These are phyloP conservation scores for Cucurbita maxima DNA, from an alignment of 306 rosid species.

Conservation along the genomic window DNA sequence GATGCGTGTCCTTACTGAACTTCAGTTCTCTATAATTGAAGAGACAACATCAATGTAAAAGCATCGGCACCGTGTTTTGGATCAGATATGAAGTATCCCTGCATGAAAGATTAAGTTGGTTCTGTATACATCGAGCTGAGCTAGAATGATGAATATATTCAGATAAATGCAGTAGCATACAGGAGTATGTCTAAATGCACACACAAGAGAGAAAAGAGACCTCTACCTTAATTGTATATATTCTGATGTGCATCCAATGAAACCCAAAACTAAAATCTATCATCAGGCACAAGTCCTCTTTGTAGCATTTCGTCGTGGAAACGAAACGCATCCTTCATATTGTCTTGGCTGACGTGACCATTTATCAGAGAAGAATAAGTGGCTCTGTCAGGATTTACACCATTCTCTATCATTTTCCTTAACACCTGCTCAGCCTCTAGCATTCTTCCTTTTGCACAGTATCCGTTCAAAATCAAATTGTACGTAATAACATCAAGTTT, in stretches of 20 bases:
- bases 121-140: background rate
- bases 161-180: background rate
- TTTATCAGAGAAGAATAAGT: constrained; percentile 66
- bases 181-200: background rate
- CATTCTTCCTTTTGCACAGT: constrained; percentile 62
- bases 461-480: constrained; percentile 56
- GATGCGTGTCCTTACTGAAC: too few relatives aligned
- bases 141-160: background rate
- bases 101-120: background rate
- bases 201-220: background rate
- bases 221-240: constrained; percentile 13
- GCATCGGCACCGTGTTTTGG: background rate
- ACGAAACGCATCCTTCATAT: constrained; percentile 70
- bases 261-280: constrained; percentile 33
- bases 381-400: constrained; percentile 59
- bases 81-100: background rate
- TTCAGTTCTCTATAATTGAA: too few relatives aligned
- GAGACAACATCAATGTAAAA: background rate
- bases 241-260: constrained; percentile 3
- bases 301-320: constrained; percentile 88
- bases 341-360: constrained; percentile 72
- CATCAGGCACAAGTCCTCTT: constrained; percentile 85
- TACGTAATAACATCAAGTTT: constrained; percentile 54
- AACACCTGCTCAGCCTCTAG: constrained; percentile 62
- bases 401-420: constrained; percentile 59